These are phyloP conservation scores for Microbotryum intermedium DNA, from an alignment of 1,284 basidiomycete genomes.

Conservation along the genomic window DNA sequence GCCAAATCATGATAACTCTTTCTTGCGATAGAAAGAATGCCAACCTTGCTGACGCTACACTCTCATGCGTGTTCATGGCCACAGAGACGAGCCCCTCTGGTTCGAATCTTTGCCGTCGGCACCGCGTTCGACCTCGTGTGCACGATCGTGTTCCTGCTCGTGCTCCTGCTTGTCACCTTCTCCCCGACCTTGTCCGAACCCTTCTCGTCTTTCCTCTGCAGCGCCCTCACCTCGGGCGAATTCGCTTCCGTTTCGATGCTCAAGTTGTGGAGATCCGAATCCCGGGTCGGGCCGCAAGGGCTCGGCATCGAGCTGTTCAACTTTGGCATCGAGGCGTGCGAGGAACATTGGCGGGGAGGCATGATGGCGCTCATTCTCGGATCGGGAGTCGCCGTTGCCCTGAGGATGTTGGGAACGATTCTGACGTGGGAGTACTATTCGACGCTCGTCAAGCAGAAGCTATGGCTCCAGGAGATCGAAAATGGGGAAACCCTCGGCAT, in stretches of 20 bases:
- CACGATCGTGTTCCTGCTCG: constrained; percentile 11
- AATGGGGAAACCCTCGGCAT: too few species aligned
- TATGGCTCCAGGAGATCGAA: neutral
- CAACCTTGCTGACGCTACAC: too few species aligned
- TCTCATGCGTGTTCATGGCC: too few species aligned
- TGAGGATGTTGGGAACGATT: constrained; percentile 7
- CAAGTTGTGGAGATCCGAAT: neutral
- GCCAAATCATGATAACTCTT: too few species aligned
- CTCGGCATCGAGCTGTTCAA: constrained; percentile 5
- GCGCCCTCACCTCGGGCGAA: constrained; percentile 9
- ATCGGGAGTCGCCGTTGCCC: constrained; percentile 2
- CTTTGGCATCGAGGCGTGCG: constrained; percentile 26
- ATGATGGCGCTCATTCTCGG: constrained; percentile 15
- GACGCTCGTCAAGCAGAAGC: constrained; percentile 6
- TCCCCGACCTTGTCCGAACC: constrained; percentile 12
- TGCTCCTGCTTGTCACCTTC: constrained; percentile 15
- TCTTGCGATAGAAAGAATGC: too few species aligned
- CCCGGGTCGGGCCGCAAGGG: neutral
- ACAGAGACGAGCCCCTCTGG: neutral
- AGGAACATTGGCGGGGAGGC: constrained; percentile 15
- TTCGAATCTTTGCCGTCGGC: constrained; percentile 20
- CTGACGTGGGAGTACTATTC: constrained; percentile 15
- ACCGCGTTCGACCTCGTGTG: constrained; percentile 19
- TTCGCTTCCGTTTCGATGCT: neutral
- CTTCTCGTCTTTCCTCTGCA: constrained; percentile 19